Evolutionary conservation across 1,284 basidiomycete species (phyloP).

Genomic region (Cerioporus squamosus): DNA sequence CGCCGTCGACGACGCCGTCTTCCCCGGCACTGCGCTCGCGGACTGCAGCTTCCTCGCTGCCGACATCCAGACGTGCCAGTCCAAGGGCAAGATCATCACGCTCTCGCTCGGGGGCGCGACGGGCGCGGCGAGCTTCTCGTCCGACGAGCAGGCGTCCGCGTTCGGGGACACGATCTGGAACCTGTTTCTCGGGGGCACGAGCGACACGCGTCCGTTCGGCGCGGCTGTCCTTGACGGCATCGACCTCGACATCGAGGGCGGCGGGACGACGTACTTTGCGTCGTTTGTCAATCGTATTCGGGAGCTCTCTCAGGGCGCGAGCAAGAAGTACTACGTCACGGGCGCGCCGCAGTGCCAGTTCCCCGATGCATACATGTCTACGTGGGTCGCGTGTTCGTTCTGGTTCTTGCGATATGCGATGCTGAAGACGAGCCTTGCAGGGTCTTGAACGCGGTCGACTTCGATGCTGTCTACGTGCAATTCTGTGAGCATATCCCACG

Average conservation of each 20-base stretch:
- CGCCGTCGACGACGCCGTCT: constrained; percentile 53
- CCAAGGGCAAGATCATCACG: constrained; percentile 66
- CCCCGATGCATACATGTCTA: constrained; percentile 62
- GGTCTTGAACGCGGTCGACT: constrained; percentile 55
- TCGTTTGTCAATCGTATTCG: constrained; percentile 61
- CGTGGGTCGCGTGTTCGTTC: constrained; percentile 15
- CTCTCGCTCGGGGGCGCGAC: constrained; percentile 67
- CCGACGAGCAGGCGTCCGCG: constrained; percentile 52
- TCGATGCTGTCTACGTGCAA: constrained; percentile 70
- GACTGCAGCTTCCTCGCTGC: constrained; percentile 55
- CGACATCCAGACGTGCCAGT: constrained; percentile 62
- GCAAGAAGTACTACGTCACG: constrained; percentile 67
- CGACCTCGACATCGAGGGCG: constrained; percentile 73
- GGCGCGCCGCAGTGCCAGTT: constrained; percentile 72
- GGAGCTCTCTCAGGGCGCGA: constrained; percentile 48
- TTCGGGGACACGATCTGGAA: constrained; percentile 71
- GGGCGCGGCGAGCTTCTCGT: constrained; percentile 54
- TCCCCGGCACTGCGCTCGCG: constrained; percentile 58
- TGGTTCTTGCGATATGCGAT: constrained; percentile 33
- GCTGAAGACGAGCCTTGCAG: constrained; percentile 15
- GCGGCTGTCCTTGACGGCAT: constrained; percentile 69
- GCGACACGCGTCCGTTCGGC: constrained; percentile 64
- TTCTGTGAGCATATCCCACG: constrained; percentile 52
- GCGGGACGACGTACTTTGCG: constrained; percentile 49
- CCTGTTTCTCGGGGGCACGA: constrained; percentile 64